Evolutionary conservation across 1,284 basidiomycete genomes (phyloP), one percentile per base, ranked within the genome.

Genomic region (Vanrija pseudolonga): DNA sequence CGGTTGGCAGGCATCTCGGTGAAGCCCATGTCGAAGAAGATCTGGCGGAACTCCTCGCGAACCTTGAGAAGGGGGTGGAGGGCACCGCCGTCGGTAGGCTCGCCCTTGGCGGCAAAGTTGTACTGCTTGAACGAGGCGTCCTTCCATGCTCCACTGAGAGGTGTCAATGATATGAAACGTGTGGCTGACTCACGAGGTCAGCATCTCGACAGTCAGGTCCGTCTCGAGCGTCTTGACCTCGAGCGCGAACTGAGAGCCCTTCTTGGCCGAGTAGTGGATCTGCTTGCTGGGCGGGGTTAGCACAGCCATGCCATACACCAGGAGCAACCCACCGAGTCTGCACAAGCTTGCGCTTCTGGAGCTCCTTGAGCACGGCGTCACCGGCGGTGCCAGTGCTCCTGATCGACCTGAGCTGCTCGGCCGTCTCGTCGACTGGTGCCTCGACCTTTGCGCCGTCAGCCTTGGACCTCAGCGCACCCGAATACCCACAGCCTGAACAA

Each of bases 1-100:
- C 88, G 87, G 58, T 88, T 87, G n/a, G 96, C 98, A 6, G 95
- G 93, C 96, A 99, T 99, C 78, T 99, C 96, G 54, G 92, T 87
- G 79, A 98, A 99, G 15, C 96, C 96, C 92, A 98, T 98, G 76
- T 99, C 96, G 66, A 99, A 84, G 82, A 99, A 99, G 71, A 98
- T 98, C 72, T 90, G 89, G 50, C 94, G 84, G 76, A 99, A 93
- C 77, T 99, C 96, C 76, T 98, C 95, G 51, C 96, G 84, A 36
- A 99, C 96, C 80, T 98, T 98, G 63, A 98, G 84, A 26, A 99
- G 82, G 6, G 95, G 96, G 76, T 98, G 96, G 32, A 98, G 80
- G 12, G 94, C 92, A 47, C 96, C 96, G 26, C 91, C 89, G 32
- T 84, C 83, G 4, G 93, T 88, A 4, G 88, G 87, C 39, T 87